Conservation (phyloP, 2,329 filamentous ascomycete genomes). For the Neonectria neomacrospora region DNA sequence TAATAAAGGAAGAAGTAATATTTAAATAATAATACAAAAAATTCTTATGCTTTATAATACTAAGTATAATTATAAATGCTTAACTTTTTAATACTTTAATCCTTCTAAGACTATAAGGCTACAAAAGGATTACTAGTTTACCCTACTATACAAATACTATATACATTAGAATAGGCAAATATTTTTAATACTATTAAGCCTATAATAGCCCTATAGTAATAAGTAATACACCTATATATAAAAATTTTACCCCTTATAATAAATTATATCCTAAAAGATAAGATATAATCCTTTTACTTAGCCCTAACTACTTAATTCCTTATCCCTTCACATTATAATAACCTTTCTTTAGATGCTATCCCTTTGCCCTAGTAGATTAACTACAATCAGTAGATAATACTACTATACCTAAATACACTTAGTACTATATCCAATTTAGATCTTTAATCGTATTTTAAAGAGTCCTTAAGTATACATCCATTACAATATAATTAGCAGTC, state of each 20-base stretch:
- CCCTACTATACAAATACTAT: neutral
- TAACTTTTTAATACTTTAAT: neutral
- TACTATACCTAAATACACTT: neutral
- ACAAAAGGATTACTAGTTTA: neutral
- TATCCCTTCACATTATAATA: neutral
- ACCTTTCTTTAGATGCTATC: too few species aligned
- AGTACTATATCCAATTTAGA: neutral
- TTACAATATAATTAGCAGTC: neutral
- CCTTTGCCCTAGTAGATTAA: too few species aligned
- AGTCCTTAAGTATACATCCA: too few species aligned
- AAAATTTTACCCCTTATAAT: too few species aligned
- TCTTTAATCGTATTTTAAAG: neutral
- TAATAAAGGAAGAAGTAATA: too few species aligned
- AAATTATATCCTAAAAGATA: too few species aligned
- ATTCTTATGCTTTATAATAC: too few species aligned
- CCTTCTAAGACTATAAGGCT: neutral
- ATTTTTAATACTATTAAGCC: neutral
- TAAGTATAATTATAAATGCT: neutral
- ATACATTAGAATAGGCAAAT: neutral
- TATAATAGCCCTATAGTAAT: too few species aligned
- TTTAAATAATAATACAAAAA: too few species aligned
- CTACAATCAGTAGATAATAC: too few species aligned
- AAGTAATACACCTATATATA: too few species aligned
- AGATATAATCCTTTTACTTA: neutral
- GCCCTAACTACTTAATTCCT: neutral